Percentiles rank a stretch among this genome's conserved stretches.
Evolutionary conservation across 331 rosid genomes (phyloP).

Genomic region (Malus hybrid): DNA sequence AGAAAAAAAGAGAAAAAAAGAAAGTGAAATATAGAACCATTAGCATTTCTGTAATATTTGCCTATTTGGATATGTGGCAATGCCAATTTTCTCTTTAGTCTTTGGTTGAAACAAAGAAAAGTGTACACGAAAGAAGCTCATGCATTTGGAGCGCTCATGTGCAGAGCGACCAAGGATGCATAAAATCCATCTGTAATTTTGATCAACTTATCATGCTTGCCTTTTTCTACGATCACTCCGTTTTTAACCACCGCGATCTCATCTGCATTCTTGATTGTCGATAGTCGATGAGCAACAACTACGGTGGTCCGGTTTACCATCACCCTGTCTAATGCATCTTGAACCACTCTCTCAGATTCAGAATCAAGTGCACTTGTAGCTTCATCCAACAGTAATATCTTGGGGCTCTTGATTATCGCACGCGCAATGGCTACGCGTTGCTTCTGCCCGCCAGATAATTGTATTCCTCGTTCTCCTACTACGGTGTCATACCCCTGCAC

Average conservation of each 20-base stretch:
- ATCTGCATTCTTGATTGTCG: constrained; percentile 80
- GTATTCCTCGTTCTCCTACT: constrained; percentile 81
- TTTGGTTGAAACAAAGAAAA: background rate
- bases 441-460: constrained; percentile 80
- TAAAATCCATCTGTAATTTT: constrained; percentile 62
- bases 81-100: background rate
- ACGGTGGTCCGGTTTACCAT: constrained; percentile 70
- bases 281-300: constrained; percentile 78
- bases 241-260: constrained; percentile 75
- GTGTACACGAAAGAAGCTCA: constrained; percentile 8
- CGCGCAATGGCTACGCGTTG: constrained; percentile 86
- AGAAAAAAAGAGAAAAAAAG: no score
- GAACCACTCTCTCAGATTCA: constrained; percentile 78
- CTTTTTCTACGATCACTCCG: constrained; percentile 80
- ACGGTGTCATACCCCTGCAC: constrained; percentile 61
- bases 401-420: constrained; percentile 71
- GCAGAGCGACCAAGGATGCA: constrained; percentile 75
- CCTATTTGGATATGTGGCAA: background rate
- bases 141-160: constrained; percentile 46
- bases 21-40: no score
- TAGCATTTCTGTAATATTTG: background rate
- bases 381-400: constrained; percentile 53
- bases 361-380: constrained; percentile 62
- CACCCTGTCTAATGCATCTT: constrained; percentile 74
- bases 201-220: constrained; percentile 61